These are phyloP conservation scores for Phytophthora fragariaefolia DNA, from an alignment of 352 stramenopile genomes.

Conservation along the genomic window DNA sequence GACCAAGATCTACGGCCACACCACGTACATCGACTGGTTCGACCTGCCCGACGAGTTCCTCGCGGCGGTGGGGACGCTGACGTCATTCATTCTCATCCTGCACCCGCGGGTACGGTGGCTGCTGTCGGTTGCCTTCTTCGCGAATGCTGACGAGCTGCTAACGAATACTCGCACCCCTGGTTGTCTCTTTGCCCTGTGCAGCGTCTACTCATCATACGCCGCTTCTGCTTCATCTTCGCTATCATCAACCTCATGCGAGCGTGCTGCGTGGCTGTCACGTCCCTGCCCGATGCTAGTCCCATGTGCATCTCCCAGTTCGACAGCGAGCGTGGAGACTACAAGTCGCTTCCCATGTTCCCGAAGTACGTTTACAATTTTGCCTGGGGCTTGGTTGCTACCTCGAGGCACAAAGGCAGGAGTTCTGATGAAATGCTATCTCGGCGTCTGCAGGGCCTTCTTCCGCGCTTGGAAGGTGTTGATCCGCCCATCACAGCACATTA, in stretches of 20 bases:
- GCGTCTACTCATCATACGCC: conserved; percentile 83
- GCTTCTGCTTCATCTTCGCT: conserved; percentile 86
- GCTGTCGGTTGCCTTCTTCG: background rate
- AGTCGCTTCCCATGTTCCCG: conserved; percentile 87
- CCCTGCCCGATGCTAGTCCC: conserved; percentile 83
- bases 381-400: background rate
- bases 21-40: conserved; percentile 87
- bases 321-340: conserved; percentile 69
- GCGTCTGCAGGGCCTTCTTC: conserved; percentile 62
- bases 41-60: conserved; percentile 88
- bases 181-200: no score
- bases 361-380: conserved; percentile 53
- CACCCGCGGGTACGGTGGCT: conserved; percentile 71
- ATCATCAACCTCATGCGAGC: conserved; percentile 89
- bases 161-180: no score
- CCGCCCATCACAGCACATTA: conserved; percentile 86
- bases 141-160: background rate
- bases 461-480: conserved; percentile 87
- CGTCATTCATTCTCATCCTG: conserved; percentile 71
- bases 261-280: conserved; percentile 88
- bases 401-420: background rate
- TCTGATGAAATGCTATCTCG: background rate
- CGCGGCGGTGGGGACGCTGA: conserved; percentile 66
- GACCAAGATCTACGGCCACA: conserved; percentile 85
- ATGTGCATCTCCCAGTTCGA: conserved; percentile 90